A percentile compares a stretch with the other conserved stretches of the same genome.
phyloP scores from a whole-genome alignment of 768 basidiomycete genomes.

The Peribolospora baueri region DNA sequence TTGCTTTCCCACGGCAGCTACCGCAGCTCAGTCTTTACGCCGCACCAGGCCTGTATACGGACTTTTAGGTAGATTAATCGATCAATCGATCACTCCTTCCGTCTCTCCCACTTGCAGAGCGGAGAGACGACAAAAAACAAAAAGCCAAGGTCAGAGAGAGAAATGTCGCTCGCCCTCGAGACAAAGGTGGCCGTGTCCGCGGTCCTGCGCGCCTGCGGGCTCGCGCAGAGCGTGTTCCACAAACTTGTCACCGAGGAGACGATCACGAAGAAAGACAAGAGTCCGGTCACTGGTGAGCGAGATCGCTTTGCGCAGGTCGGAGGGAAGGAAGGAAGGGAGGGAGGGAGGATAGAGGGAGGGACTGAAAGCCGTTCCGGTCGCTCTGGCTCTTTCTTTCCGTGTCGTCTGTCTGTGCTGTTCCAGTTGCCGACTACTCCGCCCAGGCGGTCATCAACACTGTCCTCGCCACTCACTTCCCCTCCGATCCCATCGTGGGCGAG shows the following conservation, averaged over 20 bases:
- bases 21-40: too few species aligned
- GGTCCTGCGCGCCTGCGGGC: conserved; percentile 57
- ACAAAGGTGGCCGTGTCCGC: conserved; percentile 62
- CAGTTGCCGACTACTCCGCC: conserved; percentile 85
- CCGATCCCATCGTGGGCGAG: conserved; percentile 77
- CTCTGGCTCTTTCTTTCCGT: too few species aligned
- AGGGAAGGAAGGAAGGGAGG: too few species aligned
- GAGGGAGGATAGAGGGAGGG: too few species aligned
- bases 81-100: too few species aligned
- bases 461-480: conserved; percentile 49
- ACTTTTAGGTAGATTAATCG: too few species aligned
- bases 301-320: background rate
- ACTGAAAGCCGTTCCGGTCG: too few species aligned
- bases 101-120: too few species aligned
- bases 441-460: conserved; percentile 77
- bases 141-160: too few species aligned
- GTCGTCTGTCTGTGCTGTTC: background rate
- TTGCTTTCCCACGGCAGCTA: too few species aligned
- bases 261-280: conserved; percentile 69
- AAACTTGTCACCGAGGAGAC: conserved; percentile 65
- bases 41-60: too few species aligned
- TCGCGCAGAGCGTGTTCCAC: conserved; percentile 68
- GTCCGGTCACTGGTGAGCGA: conserved; percentile 54
- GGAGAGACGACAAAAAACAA: too few species aligned
- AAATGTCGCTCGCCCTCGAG: conserved; percentile 31